These are phyloP conservation scores for Hanseniaspora uvarum DNA, from an alignment of 1,139 yeast species.

Conservation along the genomic window DNA sequence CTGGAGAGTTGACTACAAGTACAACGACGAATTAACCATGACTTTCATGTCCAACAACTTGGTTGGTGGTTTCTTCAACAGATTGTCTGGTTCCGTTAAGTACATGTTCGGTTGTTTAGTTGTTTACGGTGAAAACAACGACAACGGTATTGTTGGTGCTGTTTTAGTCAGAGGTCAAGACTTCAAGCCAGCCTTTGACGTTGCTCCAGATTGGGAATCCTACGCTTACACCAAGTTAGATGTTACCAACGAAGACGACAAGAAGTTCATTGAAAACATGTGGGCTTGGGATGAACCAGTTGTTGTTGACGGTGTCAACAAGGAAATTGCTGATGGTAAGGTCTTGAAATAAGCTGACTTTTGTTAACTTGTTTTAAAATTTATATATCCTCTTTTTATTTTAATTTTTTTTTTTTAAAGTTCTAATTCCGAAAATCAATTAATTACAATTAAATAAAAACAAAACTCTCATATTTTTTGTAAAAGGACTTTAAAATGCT, in stretches of 20 bases:
- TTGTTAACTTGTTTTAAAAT: neutral
- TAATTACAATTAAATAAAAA: too few species aligned
- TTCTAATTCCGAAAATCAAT: too few species aligned
- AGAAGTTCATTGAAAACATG: slow-evolving; percentile 58
- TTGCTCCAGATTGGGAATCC: slow-evolving; percentile 99
- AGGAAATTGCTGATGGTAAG: slow-evolving; percentile 72
- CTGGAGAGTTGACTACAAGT: slow-evolving; percentile 93
- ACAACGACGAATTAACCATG: slow-evolving; percentile 92
- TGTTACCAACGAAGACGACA: slow-evolving; percentile 51
- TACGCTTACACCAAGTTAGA: slow-evolving; percentile 60
- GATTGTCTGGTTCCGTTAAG: slow-evolving; percentile 84
- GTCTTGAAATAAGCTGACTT: slow-evolving; percentile 50
- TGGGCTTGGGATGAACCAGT: slow-evolving; percentile 84
- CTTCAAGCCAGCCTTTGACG: slow-evolving; percentile 79
- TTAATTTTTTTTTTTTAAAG: neutral
- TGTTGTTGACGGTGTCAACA: slow-evolving; percentile 50
- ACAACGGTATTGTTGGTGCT: slow-evolving; percentile 94
- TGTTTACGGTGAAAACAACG: slow-evolving; percentile 97
- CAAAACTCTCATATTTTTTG: too few species aligned
- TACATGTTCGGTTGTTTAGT: slow-evolving; percentile 88
- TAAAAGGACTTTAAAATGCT: too few species aligned
- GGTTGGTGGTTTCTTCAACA: slow-evolving; percentile 96
- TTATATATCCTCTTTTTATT: neutral
- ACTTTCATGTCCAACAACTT: slow-evolving; percentile 98
- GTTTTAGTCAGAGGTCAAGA: slow-evolving; percentile 95